These are phyloP conservation scores for Xanthoconium stramineum DNA, from an alignment of 768 basidiomycete species.

Conservation along the genomic window DNA sequence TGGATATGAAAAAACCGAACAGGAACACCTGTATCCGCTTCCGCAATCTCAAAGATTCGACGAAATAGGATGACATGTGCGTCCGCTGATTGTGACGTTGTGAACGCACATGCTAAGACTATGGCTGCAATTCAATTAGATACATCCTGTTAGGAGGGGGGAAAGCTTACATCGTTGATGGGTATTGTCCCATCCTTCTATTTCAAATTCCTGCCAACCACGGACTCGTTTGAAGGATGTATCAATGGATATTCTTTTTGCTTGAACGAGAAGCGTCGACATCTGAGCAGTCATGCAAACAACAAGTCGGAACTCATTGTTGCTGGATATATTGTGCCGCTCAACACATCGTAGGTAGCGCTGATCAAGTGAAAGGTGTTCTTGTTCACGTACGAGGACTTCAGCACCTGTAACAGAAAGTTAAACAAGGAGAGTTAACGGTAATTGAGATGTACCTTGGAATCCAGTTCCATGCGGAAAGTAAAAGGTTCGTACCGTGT, in stretches of 20 bases:
- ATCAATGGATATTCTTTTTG: background rate
- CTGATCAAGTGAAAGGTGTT: too few relatives aligned
- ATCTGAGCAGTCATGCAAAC: background rate
- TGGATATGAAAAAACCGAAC: background rate
- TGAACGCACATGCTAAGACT: slow-evolving; percentile 21
- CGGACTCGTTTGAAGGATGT: background rate
- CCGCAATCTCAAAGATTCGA: slow-evolving; percentile 16
- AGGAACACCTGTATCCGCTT: background rate
- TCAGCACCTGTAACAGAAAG: too few relatives aligned
- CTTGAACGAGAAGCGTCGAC: background rate
- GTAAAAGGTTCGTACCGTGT: too few relatives aligned
- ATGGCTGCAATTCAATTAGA: background rate
- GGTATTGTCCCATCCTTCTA: background rate
- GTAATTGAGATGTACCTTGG: too few relatives aligned
- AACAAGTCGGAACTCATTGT: background rate
- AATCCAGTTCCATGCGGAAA: too few relatives aligned
- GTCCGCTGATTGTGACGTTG: slow-evolving; percentile 24
- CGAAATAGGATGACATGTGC: slow-evolving; percentile 24
- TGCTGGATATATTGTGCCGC: too few relatives aligned
- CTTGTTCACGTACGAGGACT: too few relatives aligned
- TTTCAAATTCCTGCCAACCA: slow-evolving; percentile 1
- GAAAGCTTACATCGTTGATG: background rate
- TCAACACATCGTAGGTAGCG: too few relatives aligned
- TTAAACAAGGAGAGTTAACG: too few relatives aligned
- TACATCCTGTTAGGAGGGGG: too few relatives aligned